These are phyloP conservation scores for Vitis hybrid DNA, from an alignment of 177 flowering plant species.

Conservation along the genomic window DNA sequence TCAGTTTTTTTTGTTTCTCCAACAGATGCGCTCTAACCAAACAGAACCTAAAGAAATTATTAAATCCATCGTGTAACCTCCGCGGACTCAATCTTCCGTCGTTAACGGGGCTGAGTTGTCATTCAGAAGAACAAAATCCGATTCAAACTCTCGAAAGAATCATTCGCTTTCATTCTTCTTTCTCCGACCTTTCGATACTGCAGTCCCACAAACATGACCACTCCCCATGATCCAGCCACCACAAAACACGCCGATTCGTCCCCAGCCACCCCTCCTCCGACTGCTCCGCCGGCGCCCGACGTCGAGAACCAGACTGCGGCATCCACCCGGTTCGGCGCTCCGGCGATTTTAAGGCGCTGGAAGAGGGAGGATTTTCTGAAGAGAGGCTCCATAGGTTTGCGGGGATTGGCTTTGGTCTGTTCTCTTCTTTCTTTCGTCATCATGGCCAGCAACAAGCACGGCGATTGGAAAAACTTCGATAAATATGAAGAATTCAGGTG, in stretches of 20 bases:
- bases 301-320: slow-evolving; percentile 32
- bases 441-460: slow-evolving; percentile 76
- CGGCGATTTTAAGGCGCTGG: slow-evolving; percentile 59
- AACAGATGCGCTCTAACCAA: no score
- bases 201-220: slow-evolving; percentile 12
- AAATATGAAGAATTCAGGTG: slow-evolving; percentile 74
- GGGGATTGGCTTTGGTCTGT: slow-evolving; percentile 52
- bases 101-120: no score
- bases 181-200: neutral
- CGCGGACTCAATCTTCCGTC: no score
- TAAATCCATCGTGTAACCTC: no score
- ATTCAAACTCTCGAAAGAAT: no score
- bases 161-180: neutral
- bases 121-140: no score
- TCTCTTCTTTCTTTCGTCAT: slow-evolving; percentile 68
- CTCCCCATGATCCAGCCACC: slow-evolving; percentile 6
- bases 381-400: slow-evolving; percentile 46
- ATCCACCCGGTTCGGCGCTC: slow-evolving; percentile 26
- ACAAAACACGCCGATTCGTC: neutral
- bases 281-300: slow-evolving; percentile 20
- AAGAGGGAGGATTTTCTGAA: slow-evolving; percentile 65
- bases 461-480: slow-evolving; percentile 60
- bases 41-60: no score
- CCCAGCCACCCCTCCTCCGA: slow-evolving; percentile 1
- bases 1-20: no score